Conservation (phyloP, 257 asterid genomes). For the Przewalskia tangutica region DNA sequence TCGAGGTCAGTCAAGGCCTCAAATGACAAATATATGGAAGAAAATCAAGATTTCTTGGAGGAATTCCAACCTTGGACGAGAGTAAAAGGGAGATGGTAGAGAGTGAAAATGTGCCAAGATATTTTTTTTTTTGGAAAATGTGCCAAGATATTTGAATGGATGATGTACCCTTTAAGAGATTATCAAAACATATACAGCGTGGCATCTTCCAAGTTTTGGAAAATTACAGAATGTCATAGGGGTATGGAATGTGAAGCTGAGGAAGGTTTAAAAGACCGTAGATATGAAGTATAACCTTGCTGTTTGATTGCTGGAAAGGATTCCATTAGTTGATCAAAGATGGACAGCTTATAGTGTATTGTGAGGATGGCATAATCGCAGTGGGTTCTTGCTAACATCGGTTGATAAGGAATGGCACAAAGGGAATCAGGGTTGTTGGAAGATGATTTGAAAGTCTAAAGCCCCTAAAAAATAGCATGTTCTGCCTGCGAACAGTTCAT, state of each 20-base stretch:
- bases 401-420: neutral
- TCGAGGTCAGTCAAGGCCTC: neutral
- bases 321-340: neutral
- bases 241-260: neutral
- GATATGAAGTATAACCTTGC: neutral
- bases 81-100: neutral
- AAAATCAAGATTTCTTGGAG: neutral
- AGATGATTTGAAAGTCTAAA: neutral
- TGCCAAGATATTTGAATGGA: neutral
- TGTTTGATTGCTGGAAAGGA: neutral
- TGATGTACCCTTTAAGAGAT: neutral
- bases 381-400: neutral
- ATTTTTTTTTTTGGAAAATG: neutral
- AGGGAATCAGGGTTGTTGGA: neutral
- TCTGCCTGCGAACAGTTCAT: neutral
- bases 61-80: neutral
- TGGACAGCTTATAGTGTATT: neutral
- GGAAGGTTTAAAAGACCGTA: neutral
- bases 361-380: neutral
- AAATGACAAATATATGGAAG: neutral
- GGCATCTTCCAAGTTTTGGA: neutral
- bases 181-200: neutral
- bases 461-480: neutral
- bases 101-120: neutral
- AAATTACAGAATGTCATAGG: neutral